A percentile compares a stretch with the other conserved stretches of the same genome.
Conservation (phyloP, 352 stramenopile species). For the Globisporangium ultimum region DNA sequence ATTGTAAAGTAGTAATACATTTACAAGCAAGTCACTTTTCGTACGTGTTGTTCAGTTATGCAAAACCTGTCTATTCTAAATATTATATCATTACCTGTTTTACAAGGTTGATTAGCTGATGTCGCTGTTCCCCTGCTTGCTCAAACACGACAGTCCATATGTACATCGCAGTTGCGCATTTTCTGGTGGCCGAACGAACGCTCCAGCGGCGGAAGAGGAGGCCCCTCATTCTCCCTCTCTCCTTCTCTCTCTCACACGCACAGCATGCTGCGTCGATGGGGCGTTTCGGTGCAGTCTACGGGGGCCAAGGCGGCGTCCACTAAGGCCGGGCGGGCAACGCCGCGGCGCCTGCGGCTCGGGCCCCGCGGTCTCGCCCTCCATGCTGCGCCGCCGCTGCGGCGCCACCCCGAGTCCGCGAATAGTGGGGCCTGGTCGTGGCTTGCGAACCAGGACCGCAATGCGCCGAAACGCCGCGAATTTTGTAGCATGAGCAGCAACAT, state of each 20-base stretch:
- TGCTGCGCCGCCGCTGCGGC: not conserved
- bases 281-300: slow-evolving; percentile 8
- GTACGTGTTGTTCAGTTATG: too few relatives aligned
- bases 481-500: slow-evolving; percentile 8
- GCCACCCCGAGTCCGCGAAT: not conserved
- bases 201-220: too few relatives aligned
- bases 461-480: slow-evolving; percentile 8
- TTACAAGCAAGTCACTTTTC: too few relatives aligned
- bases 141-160: not conserved
- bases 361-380: too few relatives aligned
- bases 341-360: too few relatives aligned
- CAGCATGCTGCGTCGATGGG: slow-evolving; percentile 14
- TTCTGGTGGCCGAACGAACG: slow-evolving; percentile 13
- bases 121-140: not conserved
- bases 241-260: not conserved
- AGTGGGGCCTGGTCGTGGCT: not conserved
- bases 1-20: too few relatives aligned
- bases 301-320: not conserved
- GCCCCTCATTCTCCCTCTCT: not conserved
- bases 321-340: too few relatives aligned
- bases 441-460: not conserved
- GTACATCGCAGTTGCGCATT: slow-evolving; percentile 10
- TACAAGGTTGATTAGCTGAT: not conserved
- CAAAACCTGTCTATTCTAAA: too few relatives aligned
- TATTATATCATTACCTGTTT: not conserved